These are phyloP conservation scores for Taphrina pruni DNA, from an alignment of 1,139 yeast genomes.

Conservation along the genomic window DNA sequence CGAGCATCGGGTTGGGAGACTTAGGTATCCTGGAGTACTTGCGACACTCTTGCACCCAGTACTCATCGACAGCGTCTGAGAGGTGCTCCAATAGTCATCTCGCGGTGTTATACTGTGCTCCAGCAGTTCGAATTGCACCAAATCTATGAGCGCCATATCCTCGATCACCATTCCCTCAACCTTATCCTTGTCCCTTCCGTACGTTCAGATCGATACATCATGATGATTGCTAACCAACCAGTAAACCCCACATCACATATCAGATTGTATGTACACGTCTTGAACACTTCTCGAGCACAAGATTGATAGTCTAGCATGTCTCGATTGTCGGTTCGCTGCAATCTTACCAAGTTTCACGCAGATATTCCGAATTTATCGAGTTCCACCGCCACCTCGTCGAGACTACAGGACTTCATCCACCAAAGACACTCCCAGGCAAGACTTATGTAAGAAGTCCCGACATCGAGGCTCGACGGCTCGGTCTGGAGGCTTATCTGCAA, in stretches of 20 bases:
- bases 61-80: too few species aligned
- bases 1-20: too few species aligned
- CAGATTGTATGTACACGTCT: constrained; percentile 24
- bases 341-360: constrained; percentile 51
- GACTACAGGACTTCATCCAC: constrained; percentile 53
- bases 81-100: too few species aligned
- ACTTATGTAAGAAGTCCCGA: constrained; percentile 47
- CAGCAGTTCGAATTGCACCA: too few species aligned
- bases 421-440: constrained; percentile 56
- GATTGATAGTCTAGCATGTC: constrained; percentile 43
- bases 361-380: constrained; percentile 58
- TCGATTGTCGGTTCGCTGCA: constrained; percentile 45
- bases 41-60: too few species aligned
- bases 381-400: constrained; percentile 54
- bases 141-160: constrained; percentile 18
- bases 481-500: constrained; percentile 59
- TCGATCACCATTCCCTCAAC: constrained; percentile 23
- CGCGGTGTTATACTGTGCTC: too few species aligned
- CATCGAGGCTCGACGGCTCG: constrained; percentile 57
- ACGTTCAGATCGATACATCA: not conserved
- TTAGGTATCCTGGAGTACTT: too few species aligned
- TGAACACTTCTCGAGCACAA: not conserved
- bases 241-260: constrained; percentile 35
- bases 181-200: constrained; percentile 22
- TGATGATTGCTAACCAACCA: not conserved